A percentile compares a stretch with the other conserved stretches of the same genome.
Conservation (phyloP, 495 filamentous ascomycete genomes). For the Bacidia gigantensis region DNA sequence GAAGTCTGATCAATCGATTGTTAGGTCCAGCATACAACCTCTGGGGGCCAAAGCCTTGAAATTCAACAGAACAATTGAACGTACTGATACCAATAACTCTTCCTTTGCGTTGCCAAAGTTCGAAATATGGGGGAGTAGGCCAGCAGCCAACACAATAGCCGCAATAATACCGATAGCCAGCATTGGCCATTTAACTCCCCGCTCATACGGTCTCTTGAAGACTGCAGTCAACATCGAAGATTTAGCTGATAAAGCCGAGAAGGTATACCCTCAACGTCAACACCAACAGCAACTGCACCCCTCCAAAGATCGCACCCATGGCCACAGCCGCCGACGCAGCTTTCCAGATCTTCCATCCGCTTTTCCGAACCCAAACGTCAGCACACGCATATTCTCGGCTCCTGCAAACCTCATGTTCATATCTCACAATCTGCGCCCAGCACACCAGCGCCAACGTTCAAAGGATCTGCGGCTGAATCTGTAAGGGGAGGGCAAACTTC, state of each 20-base stretch:
- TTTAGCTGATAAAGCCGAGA: too few relatives aligned
- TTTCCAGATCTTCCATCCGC: neutral
- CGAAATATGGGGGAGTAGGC: neutral
- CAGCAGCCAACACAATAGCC: neutral
- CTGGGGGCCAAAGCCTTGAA: neutral
- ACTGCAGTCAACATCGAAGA: constrained; percentile 24
- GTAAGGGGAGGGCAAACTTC: constrained; percentile 58
- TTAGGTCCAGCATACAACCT: neutral
- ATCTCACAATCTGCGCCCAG: constrained; percentile 53
- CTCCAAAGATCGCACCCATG: neutral
- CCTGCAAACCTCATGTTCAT: constrained; percentile 33
- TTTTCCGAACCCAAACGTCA: neutral
- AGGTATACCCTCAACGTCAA: neutral
- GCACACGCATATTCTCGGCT: neutral
- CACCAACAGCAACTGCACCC: neutral
- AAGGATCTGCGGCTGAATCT: constrained; percentile 62
- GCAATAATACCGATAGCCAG: neutral
- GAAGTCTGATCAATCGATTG: constrained; percentile 16
- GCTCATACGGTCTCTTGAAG: constrained; percentile 27
- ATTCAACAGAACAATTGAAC: neutral
- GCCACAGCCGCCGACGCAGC: neutral
- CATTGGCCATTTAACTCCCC: neutral
- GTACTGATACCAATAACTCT: neutral
- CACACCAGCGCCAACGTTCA: constrained; percentile 47
- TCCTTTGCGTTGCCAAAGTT: neutral